Evolutionary conservation across 2,329 filamentous ascomycete genomes (phyloP), one percentile per base, ranked within the genome.

Genomic region (Epichloe sibirici): DNA sequence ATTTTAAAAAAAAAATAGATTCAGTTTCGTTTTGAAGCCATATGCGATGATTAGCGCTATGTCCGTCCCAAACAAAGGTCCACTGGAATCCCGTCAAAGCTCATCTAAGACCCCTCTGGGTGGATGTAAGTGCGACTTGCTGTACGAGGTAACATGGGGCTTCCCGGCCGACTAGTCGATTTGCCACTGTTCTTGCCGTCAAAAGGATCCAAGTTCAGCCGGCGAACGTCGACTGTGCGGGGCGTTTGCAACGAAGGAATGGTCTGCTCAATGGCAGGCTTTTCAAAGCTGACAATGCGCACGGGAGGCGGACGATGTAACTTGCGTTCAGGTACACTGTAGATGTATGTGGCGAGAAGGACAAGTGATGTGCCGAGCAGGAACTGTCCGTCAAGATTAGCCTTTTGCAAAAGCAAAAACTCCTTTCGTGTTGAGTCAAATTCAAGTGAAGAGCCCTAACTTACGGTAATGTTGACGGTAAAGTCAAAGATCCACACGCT

Each of bases 401-500:
- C 25, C 9, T 15, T 45, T 25, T 38, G 28, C 23, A 13, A n/a
- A 34, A 17, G 7, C 11, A 34, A 13, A 11, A 17, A 3, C 13
- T 23, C 12, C 44, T 23, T 15, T 45, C 12, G 7, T 31, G 28
- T 8, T 37, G 3, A 3, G 9, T 25, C 6, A n/a, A 4, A 15
- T 2, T 25, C 23, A 15, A 48, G 11, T 39, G n/a, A 39, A 38
- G 5, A 38, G 17, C 34, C 15, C 25, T 2, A 39, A 75, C 86
- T 71, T 78, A 94, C 89, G 58, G 82, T 80, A 28, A 75, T 62
- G 1, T 85, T 87, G 44, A 93, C 78, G 47, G 81, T 70, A 58
- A 95, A 88, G 48, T 90, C 78, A 65, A 97, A 95, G 58, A 95
- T 85, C 69, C 82, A 84, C 2, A 95, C 78, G 63, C 90, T 95